Evolutionary conservation across 768 basidiomycete species (phyloP).

Genomic region (Hericium coralloides): DNA sequence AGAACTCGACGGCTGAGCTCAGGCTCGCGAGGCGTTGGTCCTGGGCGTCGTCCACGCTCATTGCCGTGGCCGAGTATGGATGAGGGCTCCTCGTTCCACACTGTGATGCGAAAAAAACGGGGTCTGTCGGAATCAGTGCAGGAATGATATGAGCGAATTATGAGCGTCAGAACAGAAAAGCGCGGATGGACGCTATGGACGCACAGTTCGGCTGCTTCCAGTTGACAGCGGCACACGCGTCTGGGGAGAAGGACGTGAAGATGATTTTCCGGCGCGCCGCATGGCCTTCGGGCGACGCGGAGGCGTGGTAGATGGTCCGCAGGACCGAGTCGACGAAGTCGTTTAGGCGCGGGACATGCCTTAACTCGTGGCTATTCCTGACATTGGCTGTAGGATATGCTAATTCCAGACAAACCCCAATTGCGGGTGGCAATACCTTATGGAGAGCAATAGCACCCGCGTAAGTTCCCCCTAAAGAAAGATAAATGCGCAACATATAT

Average conservation of each 20-base stretch:
- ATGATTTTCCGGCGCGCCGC: constrained; percentile 67
- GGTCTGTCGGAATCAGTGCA: constrained; percentile 43
- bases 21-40: constrained; percentile 57
- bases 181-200: constrained; percentile 18
- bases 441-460: constrained; percentile 3
- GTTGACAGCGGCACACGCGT: constrained; percentile 84
- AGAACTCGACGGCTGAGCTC: constrained; percentile 87
- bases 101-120: constrained; percentile 88
- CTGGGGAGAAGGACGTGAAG: constrained; percentile 89
- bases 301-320: constrained; percentile 68
- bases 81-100: constrained; percentile 56
- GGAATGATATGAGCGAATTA: background rate
- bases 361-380: constrained; percentile 32
- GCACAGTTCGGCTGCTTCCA: constrained; percentile 99
- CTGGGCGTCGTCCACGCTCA: constrained; percentile 33
- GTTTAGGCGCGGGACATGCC: constrained; percentile 64
- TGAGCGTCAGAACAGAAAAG: background rate
- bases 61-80: constrained; percentile 30
- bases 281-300: constrained; percentile 39
- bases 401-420: constrained; percentile 80
- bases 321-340: constrained; percentile 78
- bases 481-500: background rate
- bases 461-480: background rate
- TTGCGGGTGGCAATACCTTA: constrained; percentile 46
- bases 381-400: constrained; percentile 59